Evolutionary conservation across 2,329 filamentous ascomycete genomes (phyloP), one percentile per base, ranked within the genome.

Genomic region (Exophiala phaeomuriformis): DNA sequence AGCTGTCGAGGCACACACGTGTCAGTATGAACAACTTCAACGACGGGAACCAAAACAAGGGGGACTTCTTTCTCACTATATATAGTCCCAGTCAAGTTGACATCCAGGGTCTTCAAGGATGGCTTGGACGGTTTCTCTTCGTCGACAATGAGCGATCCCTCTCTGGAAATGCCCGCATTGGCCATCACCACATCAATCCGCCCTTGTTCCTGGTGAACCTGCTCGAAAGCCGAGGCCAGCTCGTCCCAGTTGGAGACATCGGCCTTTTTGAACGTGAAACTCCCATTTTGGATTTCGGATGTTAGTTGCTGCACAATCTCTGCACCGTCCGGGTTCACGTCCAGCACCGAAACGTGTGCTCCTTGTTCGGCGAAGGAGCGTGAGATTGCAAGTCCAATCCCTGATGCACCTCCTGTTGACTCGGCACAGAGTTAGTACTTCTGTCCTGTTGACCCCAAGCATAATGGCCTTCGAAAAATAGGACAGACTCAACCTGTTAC

Each of bases 151-250:
- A 73, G 61, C 53, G 66, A 66, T 4, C 69, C 72, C 49, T 69
- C 66, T 61, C 74, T 72, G 0, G 72, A 72, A 33, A 78, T 70
- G 1, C 75, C 76, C 0, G 76, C 75, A 58, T 78, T 78, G 29
- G 75, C 75, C 62, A 77, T 71, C 4, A 77, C 75, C 2, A 76
- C 58, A 52, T 78, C 74, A 12, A 78, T 60, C 8, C 64, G 63
- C 1, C 72, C 71, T 12, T 65, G 63, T 9, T 65, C 53, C 3
- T 58, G 55, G 47, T 66, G 64, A 1, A 69, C 61, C 28, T 66
- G 63, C 51, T 65, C 61, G 46, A 73, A 74, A 0, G 64, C 69
- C 0, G 61, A 55, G 0, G 66, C 67, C 43, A 71, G 68, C 39
- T 64, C 65, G 28, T 68, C 64, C 68, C 68, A 70, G 2, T 64